Evolutionary conservation across 352 stramenopile genomes (phyloP).

Genomic region (Phytopythium mirpurense): DNA sequence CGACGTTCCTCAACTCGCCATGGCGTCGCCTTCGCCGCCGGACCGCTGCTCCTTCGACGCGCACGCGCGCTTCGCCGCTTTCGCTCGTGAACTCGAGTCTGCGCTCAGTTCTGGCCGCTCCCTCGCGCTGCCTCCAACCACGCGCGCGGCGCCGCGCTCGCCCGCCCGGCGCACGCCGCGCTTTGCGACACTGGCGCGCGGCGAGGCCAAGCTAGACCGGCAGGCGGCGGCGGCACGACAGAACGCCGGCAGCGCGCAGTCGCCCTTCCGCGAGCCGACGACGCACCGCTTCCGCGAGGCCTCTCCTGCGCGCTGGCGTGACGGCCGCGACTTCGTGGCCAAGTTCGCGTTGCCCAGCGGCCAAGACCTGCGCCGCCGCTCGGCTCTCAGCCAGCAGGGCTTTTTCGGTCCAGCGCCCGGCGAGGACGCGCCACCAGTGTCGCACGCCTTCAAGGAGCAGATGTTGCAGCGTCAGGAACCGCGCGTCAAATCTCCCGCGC

Average conservation of each 20-base stretch:
- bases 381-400: slow-evolving; percentile 53
- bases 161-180: slow-evolving; percentile 16
- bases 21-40: slow-evolving; percentile 1
- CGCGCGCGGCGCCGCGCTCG: slow-evolving; percentile 18
- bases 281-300: slow-evolving; percentile 36
- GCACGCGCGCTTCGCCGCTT: slow-evolving; percentile 23
- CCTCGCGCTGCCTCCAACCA: slow-evolving; percentile 11
- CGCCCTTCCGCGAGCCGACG: slow-evolving; percentile 39
- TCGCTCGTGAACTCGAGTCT: slow-evolving; percentile 19
- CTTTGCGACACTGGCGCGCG: slow-evolving; percentile 24
- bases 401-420: slow-evolving; percentile 37
- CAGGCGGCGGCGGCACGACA: slow-evolving; percentile 31
- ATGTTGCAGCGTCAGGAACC: slow-evolving; percentile 10
- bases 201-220: slow-evolving; percentile 19
- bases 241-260: slow-evolving; percentile 37
- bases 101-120: slow-evolving; percentile 5
- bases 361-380: slow-evolving; percentile 52
- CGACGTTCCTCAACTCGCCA: too few species aligned
- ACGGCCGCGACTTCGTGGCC: slow-evolving; percentile 47
- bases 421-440: slow-evolving; percentile 28
- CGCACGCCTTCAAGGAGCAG: slow-evolving; percentile 23
- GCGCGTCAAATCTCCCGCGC: too few species aligned
- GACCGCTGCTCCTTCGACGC: slow-evolving; percentile 41
- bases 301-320: slow-evolving; percentile 9
- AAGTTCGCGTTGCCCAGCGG: slow-evolving; percentile 63